phyloP scores from a whole-genome alignment of 805 yeast genomes.

The Ogataea siamensis region DNA sequence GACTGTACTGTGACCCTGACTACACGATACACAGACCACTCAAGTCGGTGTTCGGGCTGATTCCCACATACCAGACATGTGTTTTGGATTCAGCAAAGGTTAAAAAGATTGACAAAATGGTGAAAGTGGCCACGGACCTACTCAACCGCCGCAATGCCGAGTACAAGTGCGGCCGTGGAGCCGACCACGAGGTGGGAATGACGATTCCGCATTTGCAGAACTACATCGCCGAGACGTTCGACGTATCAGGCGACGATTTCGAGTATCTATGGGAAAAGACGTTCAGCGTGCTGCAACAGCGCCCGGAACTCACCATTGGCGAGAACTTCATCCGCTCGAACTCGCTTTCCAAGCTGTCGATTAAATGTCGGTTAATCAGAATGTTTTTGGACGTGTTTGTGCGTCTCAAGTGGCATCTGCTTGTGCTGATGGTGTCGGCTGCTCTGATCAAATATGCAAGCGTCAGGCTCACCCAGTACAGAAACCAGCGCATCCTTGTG shows the following conservation, averaged over 20 bases:
- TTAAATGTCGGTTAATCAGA: conserved; percentile 29
- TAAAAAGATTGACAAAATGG: conserved; percentile 63
- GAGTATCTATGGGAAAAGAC: conserved; percentile 30
- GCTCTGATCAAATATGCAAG: conserved; percentile 8
- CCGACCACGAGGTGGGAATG: conserved; percentile 34
- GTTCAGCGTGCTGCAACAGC: conserved; percentile 11
- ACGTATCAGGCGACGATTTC: conserved; percentile 22
- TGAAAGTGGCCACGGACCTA: conserved; percentile 61
- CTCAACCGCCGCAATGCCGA: conserved; percentile 72
- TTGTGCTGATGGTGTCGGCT: conserved; percentile 8
- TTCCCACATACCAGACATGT: conserved; percentile 67
- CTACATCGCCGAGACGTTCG: conserved; percentile 51
- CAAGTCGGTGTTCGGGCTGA: conserved; percentile 52
- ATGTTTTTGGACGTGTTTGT: conserved; percentile 23
- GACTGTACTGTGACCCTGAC: conserved; percentile 71
- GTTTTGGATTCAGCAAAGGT: conserved; percentile 75
- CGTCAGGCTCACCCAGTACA: conserved; percentile 15
- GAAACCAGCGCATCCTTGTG: conserved; percentile 40
- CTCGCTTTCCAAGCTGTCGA: conserved; percentile 29
- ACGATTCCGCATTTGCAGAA: conserved; percentile 65
- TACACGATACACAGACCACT: conserved; percentile 52
- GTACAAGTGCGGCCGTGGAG: conserved; percentile 36
- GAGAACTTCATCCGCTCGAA: conserved; percentile 25
- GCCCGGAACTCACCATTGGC: conserved; percentile 22
- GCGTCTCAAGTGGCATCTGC: conserved; percentile 25